Evolutionary conservation across 129 eudicot genomes (phyloP), one percentile per base, ranked within the genome.

Genomic region (Escallonia rubra): DNA sequence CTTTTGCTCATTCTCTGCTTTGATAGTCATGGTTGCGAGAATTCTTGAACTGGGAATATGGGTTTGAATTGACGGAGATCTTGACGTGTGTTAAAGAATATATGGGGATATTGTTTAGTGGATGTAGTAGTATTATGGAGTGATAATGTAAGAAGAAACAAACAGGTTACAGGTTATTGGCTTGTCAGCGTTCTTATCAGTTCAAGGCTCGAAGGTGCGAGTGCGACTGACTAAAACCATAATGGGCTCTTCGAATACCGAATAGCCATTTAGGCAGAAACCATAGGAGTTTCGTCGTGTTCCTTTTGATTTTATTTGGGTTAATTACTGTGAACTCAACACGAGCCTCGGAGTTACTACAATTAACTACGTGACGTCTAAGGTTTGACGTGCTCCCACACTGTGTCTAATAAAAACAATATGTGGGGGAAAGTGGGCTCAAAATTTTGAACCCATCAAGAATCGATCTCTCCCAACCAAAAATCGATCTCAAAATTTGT

Each of bases 1-100:
- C 34, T 23, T 23, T 44, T 65, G 69, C 0, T 72, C 72, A 43
- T 64, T 54, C 65, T 66, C 69, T 43, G 64, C 44, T 63, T 70
- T 59, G 66, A 79, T 81, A 54, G 87, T 82, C 87, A 82, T 82
- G 72, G 47, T 15, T 42, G 13, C 44, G 42, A 42, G 8, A 61
- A 12, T 57, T 41, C 34, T 58, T 52, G 55, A 64, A 67, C 13
- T 15, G 59, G 67, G 67, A 52, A 70, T 50, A 34, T 63, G 59
- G 14, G 45, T 43, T 39, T 48, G 4, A 15, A 58, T 5, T 15
- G 2, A 41, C 0, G 34, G 16, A 68, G 7, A 43, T 34, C 45
- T 40, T 40, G 16, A n/a, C 40, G 7, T 43, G 41, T 43, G 13
- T 43, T 2, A n/a, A 38, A 69, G 44, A 5, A 3, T 45, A 59